Evolutionary conservation across 2,329 filamentous ascomycete genomes (phyloP), one percentile per base, ranked within the genome.

Genomic region (Xylaria sp.): DNA sequence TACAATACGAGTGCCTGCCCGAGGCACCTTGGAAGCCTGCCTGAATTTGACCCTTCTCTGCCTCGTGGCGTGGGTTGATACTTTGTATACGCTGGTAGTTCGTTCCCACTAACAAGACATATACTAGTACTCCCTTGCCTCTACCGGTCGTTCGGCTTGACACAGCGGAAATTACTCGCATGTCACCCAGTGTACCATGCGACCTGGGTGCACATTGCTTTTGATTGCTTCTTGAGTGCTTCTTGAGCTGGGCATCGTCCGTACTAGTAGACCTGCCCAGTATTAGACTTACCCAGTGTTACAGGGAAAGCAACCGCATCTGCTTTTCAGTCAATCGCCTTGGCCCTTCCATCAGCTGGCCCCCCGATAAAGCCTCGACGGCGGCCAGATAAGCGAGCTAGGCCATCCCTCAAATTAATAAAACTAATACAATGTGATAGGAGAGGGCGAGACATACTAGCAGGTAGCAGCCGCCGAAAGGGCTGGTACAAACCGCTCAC

Each of bases 181-280:
- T 58, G 56, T 34, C 46, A 32, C 15, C 39, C 15, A 32, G 39
- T 6, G 39, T 46, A 28, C 28, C 34, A 28, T 37, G 28, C 18
- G 15, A 55, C 52, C 23, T 50, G 48, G 58, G 5, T 50, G 37
- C 39, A 20, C 63, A 39, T 66, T 66, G 60, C 56, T 66, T 60
- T 60, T 66, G 57, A 61, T 65, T 66, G 63, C 56, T 55, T 66
- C 41, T 39, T 20, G 34, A 66, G n/a, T 25, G 23, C 23, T 25
- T 25, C 23, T 54, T 20, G 34, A 66, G n/a, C 32, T 20, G 23
- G 25, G 50, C 20, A n/a, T n/a, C 10, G 34, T 37, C 34, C 34
- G 34, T 37, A 25, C 23, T 25, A 25, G 23, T 25, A 37, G 10
- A 37, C 52, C 25, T 25, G 12, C 2, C n/a, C 3, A 32, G 50